Base-by-base conservation (phyloP, 768 basidiomycete species). In the Dioszegia hungarica region DNA sequence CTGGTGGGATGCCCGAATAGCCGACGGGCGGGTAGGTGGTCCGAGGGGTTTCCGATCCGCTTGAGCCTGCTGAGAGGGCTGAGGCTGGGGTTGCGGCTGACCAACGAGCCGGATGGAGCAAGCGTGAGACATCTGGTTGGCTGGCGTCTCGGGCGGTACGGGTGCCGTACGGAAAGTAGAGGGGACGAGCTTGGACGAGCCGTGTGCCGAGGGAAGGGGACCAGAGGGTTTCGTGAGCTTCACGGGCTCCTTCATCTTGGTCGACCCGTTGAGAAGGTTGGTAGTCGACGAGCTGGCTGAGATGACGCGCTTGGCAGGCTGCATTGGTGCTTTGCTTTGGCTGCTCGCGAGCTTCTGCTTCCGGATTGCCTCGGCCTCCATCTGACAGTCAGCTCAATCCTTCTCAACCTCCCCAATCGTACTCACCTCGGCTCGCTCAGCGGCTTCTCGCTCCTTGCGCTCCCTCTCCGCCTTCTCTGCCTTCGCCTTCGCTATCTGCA, bases 21-120 rank as follows among this genome's bases (percentile, higher is more conserved):
- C 31, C 5, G 72, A 72, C 5, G 67, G 64, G 46, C 70, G 38
- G 0, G 65, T 63, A 37, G 70, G 70, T 34, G 67, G 70, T 19
- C 70, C 70, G 27, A 72, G 56, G 12, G 66, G 54, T 54, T 61
- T 61, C 9, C 61, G 54, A 22, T 64, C 66, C 5, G 34, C 48
- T 25, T 56, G 54, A 19, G 22, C 19, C 34, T 46, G 41, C 17
- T 33, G 33, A 45, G 47, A 2, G 17, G 29, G 28, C 25, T 58
- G 56, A 20, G 33, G 28, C 27, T 62, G 57, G 24, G 6, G 40
- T 27, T 54, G 61, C 15, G 49, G 47, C 34, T 54, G 60, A 12
- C 40, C 19, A 38, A 71, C 66, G 11, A 71, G 50, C 3, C 62
- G 52, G 54, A 72, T 64, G 1, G 70, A 63, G 14, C 54, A 50